Evolutionary conservation across 1,284 basidiomycete genomes (phyloP).

Genomic region (Ceratobasidium sp.): DNA sequence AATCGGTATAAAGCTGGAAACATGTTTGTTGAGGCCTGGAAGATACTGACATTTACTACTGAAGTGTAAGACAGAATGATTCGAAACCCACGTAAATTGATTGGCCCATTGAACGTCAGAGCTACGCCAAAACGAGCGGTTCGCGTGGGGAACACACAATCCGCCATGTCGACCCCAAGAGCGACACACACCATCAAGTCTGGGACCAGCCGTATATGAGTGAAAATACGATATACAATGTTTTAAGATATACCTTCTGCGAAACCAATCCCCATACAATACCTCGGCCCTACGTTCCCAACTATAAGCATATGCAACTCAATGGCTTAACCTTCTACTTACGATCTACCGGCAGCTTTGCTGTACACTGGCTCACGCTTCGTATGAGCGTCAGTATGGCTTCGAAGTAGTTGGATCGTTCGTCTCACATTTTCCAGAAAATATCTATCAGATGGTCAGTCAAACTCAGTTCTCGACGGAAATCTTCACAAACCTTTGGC

Average conservation of each 20-base stretch:
- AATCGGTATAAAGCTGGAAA: conserved; percentile 70
- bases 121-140: conserved; percentile 88
- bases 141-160: conserved; percentile 87
- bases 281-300: conserved; percentile 85
- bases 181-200: conserved; percentile 87
- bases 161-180: conserved; percentile 89
- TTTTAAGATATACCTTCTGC: conserved; percentile 72
- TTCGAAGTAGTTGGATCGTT: not conserved
- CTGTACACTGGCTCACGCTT: conserved; percentile 81
- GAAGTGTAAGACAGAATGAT: not conserved
- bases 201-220: conserved; percentile 47
- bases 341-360: conserved; percentile 75
- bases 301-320: too few relatives aligned
- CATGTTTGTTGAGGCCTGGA: conserved; percentile 70
- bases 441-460: conserved; percentile 56
- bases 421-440: conserved; percentile 81
- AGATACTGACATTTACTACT: not conserved
- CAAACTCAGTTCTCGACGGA: not conserved
- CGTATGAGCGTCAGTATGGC: not conserved
- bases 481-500: conserved; percentile 68
- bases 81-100: conserved; percentile 71
- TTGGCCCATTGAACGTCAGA: conserved; percentile 74
- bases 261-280: conserved; percentile 88
- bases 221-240: not conserved
- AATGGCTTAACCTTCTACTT: too few relatives aligned